Evolutionary conservation across 176 grass and related monocot genomes (phyloP).

Genomic region (Saccharum spontaneum): DNA sequence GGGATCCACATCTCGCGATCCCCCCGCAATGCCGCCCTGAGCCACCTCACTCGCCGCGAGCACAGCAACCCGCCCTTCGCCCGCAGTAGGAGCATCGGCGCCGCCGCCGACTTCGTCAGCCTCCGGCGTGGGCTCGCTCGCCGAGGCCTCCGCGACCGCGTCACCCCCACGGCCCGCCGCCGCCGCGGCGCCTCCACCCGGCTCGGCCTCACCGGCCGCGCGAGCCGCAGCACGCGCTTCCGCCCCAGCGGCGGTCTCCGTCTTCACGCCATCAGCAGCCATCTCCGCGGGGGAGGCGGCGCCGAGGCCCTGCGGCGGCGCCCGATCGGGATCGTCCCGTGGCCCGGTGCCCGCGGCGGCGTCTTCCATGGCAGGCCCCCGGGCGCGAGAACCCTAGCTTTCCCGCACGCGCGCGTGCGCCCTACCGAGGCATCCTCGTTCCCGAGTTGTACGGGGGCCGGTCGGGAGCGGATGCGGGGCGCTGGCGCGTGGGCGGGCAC

Average conservation of each 20-base stretch:
- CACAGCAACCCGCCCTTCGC: background rate
- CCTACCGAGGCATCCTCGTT: background rate
- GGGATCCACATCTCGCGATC: background rate
- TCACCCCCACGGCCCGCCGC: background rate
- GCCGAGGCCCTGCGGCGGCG: background rate
- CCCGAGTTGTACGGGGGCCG: background rate
- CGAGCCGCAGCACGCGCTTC: background rate
- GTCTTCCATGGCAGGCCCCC: background rate
- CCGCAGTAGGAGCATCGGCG: background rate
- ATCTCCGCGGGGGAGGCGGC: background rate
- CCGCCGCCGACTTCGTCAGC: background rate
- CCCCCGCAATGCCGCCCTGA: background rate
- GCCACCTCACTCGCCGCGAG: too few species aligned
- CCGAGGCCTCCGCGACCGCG: background rate
- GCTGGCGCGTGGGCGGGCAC: background rate
- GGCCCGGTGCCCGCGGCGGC: background rate
- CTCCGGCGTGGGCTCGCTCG: background rate
- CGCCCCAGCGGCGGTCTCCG: background rate
- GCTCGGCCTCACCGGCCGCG: background rate
- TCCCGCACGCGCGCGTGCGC: background rate
- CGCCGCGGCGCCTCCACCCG: background rate
- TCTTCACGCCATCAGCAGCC: background rate
- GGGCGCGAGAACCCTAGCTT: conserved; percentile 41
- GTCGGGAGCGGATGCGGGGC: background rate
- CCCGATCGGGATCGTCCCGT: background rate